phyloP scores from a whole-genome alignment of 192 early-diverging fungal genomes.

The Cetraspora pellucida region DNA sequence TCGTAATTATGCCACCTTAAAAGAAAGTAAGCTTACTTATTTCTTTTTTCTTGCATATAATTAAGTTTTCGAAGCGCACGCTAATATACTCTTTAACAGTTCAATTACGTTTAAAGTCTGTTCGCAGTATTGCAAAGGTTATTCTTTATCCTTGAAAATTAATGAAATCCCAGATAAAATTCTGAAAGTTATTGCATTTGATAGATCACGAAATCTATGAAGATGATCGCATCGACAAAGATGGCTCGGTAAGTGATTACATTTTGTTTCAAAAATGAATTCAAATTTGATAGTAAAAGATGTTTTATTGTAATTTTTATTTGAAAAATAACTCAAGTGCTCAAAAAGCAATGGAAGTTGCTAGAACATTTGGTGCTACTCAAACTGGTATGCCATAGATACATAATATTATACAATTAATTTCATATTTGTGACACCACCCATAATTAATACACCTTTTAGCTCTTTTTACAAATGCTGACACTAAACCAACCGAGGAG shows the following conservation, averaged over 20 bases:
- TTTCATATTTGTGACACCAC: too few species aligned
- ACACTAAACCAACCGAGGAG: constrained; percentile 65
- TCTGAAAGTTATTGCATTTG: background rate
- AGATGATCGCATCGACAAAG: constrained; percentile 99
- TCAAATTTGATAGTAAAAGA: too few species aligned
- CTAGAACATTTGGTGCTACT: constrained; percentile 25
- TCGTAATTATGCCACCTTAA: constrained; percentile 93
- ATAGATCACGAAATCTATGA: constrained; percentile 98
- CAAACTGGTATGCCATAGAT: background rate
- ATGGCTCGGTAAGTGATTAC: constrained; percentile 63
- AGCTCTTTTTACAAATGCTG: constrained; percentile 78
- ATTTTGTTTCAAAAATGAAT: background rate
- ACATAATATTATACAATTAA: too few species aligned
- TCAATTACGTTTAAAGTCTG: constrained; percentile 92
- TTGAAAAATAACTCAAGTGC: constrained; percentile 2
- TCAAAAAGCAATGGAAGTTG: constrained; percentile 34
- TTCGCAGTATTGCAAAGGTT: constrained; percentile 93
- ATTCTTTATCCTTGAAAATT: background rate
- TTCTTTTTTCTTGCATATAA: background rate
- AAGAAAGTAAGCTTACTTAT: constrained; percentile 76
- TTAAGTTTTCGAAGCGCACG: background rate
- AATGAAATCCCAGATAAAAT: background rate
- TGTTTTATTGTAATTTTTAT: too few species aligned
- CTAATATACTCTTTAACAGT: constrained; percentile 53
- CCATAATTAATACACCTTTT: background rate